A percentile compares a stretch with the other conserved stretches of the same genome.
Conservation (phyloP, 352 stramenopile genomes). For the Halophytophthora polymorphica region DNA sequence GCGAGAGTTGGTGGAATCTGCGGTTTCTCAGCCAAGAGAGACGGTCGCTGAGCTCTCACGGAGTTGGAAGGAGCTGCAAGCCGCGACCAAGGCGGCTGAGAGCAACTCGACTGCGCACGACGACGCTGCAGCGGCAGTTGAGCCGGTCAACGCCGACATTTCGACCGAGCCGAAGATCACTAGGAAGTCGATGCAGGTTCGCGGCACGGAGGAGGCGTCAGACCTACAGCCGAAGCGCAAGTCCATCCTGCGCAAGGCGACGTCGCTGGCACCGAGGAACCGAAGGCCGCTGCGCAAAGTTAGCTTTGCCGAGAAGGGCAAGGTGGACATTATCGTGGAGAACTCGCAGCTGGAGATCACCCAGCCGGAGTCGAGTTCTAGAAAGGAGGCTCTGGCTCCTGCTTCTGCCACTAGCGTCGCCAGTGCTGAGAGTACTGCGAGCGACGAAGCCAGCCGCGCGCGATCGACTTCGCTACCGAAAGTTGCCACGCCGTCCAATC, state of each 20-base stretch:
- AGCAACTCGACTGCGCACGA: not conserved
- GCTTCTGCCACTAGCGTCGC: constrained; percentile 5
- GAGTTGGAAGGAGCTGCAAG: not conserved
- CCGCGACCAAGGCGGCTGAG: too few species aligned
- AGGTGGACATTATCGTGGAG: constrained; percentile 25
- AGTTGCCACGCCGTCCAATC: constrained; percentile 1
- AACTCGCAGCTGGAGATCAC: constrained; percentile 19
- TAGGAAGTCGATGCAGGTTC: constrained; percentile 23
- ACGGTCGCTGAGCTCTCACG: not conserved
- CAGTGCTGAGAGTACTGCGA: too few species aligned
- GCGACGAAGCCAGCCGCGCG: constrained; percentile 3
- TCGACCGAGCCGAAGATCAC: constrained; percentile 5
- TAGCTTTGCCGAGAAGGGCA: constrained; percentile 27
- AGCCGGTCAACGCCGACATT: constrained; percentile 4
- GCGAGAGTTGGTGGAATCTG: not conserved
- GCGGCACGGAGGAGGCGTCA: constrained; percentile 11
- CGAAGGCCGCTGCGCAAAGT: constrained; percentile 15
- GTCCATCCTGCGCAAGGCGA: constrained; percentile 32
- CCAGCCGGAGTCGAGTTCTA: constrained; percentile 23
- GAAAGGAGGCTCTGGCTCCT: constrained; percentile 4
- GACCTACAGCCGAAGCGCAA: constrained; percentile 24
- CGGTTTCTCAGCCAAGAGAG: constrained; percentile 2
- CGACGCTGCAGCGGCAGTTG: not conserved
- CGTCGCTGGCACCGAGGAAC: constrained; percentile 18
- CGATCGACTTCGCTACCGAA: constrained; percentile 8